Conservation (phyloP, 345 rosid species). For the Hirschfeldia incana region DNA sequence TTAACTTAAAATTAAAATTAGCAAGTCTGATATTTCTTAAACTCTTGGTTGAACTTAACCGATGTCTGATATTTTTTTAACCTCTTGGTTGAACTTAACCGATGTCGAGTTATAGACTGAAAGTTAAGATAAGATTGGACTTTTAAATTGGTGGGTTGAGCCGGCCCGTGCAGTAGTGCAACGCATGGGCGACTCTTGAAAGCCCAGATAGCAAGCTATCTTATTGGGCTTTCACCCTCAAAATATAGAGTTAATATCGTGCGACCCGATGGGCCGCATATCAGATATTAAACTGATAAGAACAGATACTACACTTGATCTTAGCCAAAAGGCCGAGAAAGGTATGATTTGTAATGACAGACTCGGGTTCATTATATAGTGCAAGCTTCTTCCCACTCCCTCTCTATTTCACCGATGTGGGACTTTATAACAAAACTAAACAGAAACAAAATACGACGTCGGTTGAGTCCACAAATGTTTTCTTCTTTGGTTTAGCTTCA, state of each 20-base stretch:
- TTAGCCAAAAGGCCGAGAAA: constrained; percentile 76
- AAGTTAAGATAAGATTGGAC: background rate
- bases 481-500: background rate
- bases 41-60: too few relatives aligned
- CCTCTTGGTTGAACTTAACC: too few relatives aligned
- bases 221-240: background rate
- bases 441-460: background rate
- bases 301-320: constrained; percentile 69
- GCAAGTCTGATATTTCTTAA: too few relatives aligned
- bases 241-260: constrained; percentile 39
- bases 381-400: background rate
- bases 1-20: too few relatives aligned
- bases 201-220: constrained; percentile 33
- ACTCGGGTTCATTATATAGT: background rate
- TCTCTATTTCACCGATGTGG: constrained; percentile 14
- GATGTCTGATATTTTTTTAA: too few relatives aligned
- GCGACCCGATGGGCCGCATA: constrained; percentile 39
- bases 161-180: background rate
- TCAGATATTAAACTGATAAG: constrained; percentile 70
- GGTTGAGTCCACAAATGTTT: background rate
- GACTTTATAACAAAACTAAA: background rate
- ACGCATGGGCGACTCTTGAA: background rate
- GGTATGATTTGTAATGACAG: constrained; percentile 39
- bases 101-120: too few relatives aligned
- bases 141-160: background rate